phyloP scores from a whole-genome alignment of 2,329 filamentous ascomycete genomes.

The Laburnicola sp. region DNA sequence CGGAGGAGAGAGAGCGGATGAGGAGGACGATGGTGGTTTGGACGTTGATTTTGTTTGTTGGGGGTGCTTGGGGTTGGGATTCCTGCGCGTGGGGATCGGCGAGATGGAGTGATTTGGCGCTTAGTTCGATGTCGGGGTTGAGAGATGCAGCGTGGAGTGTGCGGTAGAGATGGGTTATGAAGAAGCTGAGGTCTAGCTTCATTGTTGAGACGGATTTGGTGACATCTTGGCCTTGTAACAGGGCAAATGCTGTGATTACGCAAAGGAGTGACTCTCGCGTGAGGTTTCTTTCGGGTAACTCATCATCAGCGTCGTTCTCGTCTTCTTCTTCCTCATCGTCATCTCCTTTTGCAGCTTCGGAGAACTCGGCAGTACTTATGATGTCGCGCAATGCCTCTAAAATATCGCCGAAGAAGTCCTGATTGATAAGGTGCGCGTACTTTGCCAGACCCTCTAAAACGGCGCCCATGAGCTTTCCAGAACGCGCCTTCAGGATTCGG shows the following conservation, averaged over 20 bases:
- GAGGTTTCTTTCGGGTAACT: constrained; percentile 62
- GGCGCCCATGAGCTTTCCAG: constrained; percentile 89
- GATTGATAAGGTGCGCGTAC: constrained; percentile 96
- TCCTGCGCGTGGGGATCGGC: constrained; percentile 62
- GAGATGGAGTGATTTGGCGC: constrained; percentile 72
- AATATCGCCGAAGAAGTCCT: constrained; percentile 97
- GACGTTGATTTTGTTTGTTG: constrained; percentile 79
- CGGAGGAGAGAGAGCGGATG: constrained; percentile 79
- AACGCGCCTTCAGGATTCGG: constrained; percentile 82
- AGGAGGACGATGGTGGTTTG: constrained; percentile 93
- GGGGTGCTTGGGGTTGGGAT: constrained; percentile 41
- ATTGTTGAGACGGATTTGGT: constrained; percentile 79
- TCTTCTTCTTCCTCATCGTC: constrained; percentile 53
- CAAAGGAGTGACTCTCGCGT: constrained; percentile 89
- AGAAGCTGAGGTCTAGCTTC: constrained; percentile 90
- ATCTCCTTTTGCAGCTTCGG: constrained; percentile 51
- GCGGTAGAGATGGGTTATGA: constrained; percentile 90
- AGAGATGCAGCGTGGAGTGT: constrained; percentile 79
- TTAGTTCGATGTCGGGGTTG: constrained; percentile 83
- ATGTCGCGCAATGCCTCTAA: constrained; percentile 93
- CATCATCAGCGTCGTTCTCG: constrained; percentile 57
- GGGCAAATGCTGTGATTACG: constrained; percentile 94
- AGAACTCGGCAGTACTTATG: constrained; percentile 69
- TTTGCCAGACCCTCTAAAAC: constrained; percentile 92
- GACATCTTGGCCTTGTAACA: constrained; percentile 90